Percentiles rank a stretch among this genome's conserved stretches.
phyloP scores from a whole-genome alignment of 768 basidiomycete species.

The Dictyophora rubrovolvata region DNA sequence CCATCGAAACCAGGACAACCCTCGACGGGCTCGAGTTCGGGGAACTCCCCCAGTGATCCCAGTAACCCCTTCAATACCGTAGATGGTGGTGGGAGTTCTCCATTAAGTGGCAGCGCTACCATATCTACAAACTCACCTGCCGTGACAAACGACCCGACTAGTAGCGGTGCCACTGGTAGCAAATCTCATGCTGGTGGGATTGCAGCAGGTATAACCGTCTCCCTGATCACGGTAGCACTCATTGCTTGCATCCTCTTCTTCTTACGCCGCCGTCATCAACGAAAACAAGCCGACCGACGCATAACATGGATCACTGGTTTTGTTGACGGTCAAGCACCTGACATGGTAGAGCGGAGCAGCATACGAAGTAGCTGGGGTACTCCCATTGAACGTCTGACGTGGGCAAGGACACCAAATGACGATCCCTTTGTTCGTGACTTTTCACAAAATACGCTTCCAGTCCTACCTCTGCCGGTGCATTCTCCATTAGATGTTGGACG shows the following conservation, averaged over 20 bases:
- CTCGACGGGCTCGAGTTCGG: not conserved
- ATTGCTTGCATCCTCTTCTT: not conserved
- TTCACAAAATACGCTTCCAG: not conserved
- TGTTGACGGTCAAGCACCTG: not conserved
- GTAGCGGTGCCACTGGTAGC: not conserved
- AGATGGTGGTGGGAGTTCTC: not conserved
- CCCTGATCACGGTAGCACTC: not conserved
- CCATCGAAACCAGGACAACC: not conserved
- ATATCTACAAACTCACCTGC: not conserved
- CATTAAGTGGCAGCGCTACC: not conserved
- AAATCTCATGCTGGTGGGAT: not conserved
- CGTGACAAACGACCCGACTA: not conserved
- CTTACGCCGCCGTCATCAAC: conserved; percentile 2
- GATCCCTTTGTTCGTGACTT: not conserved
- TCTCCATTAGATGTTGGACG: not conserved
- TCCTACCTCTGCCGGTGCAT: conserved; percentile 5
- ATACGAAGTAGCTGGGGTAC: conserved; percentile 8
- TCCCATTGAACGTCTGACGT: conserved; percentile 1
- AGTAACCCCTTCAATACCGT: not conserved
- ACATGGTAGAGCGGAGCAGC: conserved; percentile 1
- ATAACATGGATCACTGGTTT: conserved; percentile 2
- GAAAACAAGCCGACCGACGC: conserved; percentile 6
- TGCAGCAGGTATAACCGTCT: not conserved
- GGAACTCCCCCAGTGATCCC: not conserved
- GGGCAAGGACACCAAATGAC: not conserved